Conservation (phyloP, 805 yeast species). For the Saccharomycopsis olivae region DNA sequence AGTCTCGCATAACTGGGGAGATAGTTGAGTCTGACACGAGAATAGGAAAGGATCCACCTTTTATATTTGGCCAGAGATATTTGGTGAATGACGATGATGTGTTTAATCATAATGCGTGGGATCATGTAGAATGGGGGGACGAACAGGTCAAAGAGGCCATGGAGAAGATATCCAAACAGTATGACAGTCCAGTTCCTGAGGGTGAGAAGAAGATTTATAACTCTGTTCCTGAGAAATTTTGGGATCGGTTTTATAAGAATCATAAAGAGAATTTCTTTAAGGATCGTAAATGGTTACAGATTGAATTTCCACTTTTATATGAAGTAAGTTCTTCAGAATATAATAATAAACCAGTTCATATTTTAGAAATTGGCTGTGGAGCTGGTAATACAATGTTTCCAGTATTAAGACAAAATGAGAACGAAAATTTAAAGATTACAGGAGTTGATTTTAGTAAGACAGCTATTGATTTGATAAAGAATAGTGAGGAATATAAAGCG, state of each 20-base stretch:
- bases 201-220: constrained; percentile 74
- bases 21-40: constrained; percentile 31
- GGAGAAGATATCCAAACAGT: constrained; percentile 62
- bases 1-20: constrained; percentile 14
- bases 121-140: constrained; percentile 95
- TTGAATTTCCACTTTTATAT: constrained; percentile 83
- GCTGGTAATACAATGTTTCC: constrained; percentile 98
- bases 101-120: constrained; percentile 89
- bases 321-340: constrained; percentile 59
- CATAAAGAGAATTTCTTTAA: constrained; percentile 91
- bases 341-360: constrained; percentile 50
- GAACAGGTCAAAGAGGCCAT: constrained; percentile 73
- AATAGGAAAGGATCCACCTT: constrained; percentile 80
- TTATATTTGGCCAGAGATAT: constrained; percentile 81
- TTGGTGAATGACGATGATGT: constrained; percentile 68
- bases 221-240: constrained; percentile 80
- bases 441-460: constrained; percentile 88
- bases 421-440: constrained; percentile 57
- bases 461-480: constrained; percentile 78
- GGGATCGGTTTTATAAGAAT: constrained; percentile 90
- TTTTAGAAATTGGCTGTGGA: constrained; percentile 94
- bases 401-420: constrained; percentile 69
- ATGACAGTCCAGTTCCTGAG: constrained; percentile 75
- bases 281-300: constrained; percentile 91
- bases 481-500: constrained; percentile 44